phyloP scores from a whole-genome alignment of 2,329 filamentous ascomycete species.

The Neofusicoccum umdonicola region DNA sequence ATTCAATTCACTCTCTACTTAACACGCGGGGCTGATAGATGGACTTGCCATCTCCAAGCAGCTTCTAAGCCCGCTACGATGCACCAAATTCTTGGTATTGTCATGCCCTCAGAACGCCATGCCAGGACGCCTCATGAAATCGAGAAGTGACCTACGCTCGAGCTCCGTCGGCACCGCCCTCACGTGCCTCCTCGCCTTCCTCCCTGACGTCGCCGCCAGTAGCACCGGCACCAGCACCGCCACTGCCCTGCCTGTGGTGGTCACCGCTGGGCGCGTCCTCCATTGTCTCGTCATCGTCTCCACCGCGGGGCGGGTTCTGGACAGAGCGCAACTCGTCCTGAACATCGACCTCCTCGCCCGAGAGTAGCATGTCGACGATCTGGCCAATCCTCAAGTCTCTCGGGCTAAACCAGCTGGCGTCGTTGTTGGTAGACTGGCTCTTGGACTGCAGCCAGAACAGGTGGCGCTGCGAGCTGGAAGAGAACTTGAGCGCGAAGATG shows the following conservation, averaged over 20 bases:
- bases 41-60: background rate
- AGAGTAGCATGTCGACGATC: constrained; percentile 78
- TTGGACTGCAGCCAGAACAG: constrained; percentile 97
- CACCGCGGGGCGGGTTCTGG: constrained; percentile 51
- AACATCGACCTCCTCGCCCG: constrained; percentile 86
- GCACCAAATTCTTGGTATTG: constrained; percentile 8
- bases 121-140: constrained; percentile 18
- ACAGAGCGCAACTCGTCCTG: constrained; percentile 63
- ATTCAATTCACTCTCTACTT: constrained; percentile 16
- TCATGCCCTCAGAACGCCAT: constrained; percentile 16
- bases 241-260: constrained; percentile 50
- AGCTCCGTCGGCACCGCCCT: constrained; percentile 93
- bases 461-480: constrained; percentile 84
- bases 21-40: background rate
- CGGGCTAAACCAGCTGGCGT: constrained; percentile 76
- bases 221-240: constrained; percentile 80
- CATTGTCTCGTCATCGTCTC: constrained; percentile 67
- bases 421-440: constrained; percentile 67
- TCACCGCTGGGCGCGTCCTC: constrained; percentile 52
- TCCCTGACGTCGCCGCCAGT: constrained; percentile 89
- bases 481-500: constrained; percentile 91
- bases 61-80: background rate
- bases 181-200: constrained; percentile 82
- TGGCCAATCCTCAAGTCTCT: constrained; percentile 84
- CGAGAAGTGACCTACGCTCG: constrained; percentile 87